Conservation (phyloP, 2,329 filamentous ascomycete species). For the Aspergillus nomiae region DNA sequence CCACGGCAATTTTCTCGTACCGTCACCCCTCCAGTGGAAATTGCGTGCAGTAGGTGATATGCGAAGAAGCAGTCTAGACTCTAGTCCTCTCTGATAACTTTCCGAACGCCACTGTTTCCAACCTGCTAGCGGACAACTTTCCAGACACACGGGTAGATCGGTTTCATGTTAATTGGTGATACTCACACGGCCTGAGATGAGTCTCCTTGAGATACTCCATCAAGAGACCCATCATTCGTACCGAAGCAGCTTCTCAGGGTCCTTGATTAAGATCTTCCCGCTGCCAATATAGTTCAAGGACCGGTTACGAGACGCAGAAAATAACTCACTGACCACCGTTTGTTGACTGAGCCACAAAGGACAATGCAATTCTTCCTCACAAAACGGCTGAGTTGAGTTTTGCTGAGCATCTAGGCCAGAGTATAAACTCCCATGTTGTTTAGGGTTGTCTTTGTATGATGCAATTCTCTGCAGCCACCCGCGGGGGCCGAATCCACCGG, state of each 20-base stretch:
- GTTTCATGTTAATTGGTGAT: slow-evolving; percentile 2
- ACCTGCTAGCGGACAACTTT: neutral
- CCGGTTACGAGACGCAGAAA: neutral
- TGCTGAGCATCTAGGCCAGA: neutral
- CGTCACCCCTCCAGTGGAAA: neutral
- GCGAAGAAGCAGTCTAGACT: neutral
- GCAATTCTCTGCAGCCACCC: slow-evolving; percentile 6
- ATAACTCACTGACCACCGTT: slow-evolving; percentile 1
- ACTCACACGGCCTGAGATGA: neutral
- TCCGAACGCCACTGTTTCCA: neutral
- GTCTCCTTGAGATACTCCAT: neutral
- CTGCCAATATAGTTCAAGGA: neutral
- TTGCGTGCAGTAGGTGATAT: neutral
- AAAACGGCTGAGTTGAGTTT: neutral
- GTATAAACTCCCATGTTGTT: neutral
- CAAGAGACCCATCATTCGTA: neutral
- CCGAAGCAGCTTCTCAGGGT: neutral
- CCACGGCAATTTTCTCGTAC: neutral
- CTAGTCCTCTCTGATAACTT: neutral
- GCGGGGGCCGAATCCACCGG: neutral
- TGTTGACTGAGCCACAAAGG: neutral
- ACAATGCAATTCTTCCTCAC: neutral
- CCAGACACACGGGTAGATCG: slow-evolving; percentile 1
- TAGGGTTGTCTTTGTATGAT: slow-evolving; percentile 1
- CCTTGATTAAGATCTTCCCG: slow-evolving; percentile 3